phyloP scores from a whole-genome alignment of 306 rosid genomes.

The Acmispon strigosus region DNA sequence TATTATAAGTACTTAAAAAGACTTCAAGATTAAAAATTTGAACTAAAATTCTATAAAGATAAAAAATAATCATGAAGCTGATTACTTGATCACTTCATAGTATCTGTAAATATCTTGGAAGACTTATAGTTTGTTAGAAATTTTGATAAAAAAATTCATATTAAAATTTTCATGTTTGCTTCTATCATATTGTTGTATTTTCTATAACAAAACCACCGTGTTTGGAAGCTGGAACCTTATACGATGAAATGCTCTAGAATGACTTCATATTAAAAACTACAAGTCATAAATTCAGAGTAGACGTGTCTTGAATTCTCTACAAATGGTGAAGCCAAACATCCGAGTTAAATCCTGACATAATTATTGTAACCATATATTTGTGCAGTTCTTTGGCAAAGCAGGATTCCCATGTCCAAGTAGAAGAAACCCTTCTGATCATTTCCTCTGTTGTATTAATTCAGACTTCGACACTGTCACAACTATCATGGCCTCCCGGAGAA shows the following conservation, averaged over 20 bases:
- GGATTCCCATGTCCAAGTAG: slow-evolving; percentile 91
- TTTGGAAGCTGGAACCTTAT: background rate
- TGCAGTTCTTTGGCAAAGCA: slow-evolving; percentile 76
- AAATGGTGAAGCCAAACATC: too few relatives aligned
- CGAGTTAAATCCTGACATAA: background rate
- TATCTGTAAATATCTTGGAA: too few relatives aligned
- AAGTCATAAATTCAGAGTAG: too few relatives aligned
- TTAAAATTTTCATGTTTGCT: background rate
- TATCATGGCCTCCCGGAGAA: slow-evolving; percentile 37
- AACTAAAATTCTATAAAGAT: background rate
- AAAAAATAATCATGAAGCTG: too few relatives aligned
- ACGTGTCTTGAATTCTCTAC: too few relatives aligned
- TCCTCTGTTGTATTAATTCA: slow-evolving; percentile 83
- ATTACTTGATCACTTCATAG: too few relatives aligned
- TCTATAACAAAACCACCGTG: background rate
- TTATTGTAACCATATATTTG: background rate
- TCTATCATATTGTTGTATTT: background rate
- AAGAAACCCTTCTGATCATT: slow-evolving; percentile 95
- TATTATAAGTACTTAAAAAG: background rate
- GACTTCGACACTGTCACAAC: slow-evolving; percentile 61
- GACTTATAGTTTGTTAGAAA: too few relatives aligned
- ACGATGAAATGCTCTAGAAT: too few relatives aligned
- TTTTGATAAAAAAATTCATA: background rate
- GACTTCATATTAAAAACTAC: too few relatives aligned
- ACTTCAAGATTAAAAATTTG: background rate